Base-by-base conservation (phyloP, 2,329 filamentous ascomycete species). In the Corynespora cassiicola region DNA sequence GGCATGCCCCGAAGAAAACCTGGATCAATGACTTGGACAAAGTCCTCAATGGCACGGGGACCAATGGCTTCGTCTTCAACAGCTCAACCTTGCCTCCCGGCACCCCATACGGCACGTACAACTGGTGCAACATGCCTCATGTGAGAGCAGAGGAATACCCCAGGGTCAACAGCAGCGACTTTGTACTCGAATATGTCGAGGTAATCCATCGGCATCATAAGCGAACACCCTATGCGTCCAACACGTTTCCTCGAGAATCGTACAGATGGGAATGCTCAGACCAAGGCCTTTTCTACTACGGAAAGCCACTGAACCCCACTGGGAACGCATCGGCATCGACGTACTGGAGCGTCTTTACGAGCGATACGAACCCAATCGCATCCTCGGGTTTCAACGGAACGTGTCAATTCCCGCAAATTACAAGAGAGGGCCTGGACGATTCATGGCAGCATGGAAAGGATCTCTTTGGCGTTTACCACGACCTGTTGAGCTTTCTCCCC, bases 61-160 rank as follows among this genome's bases (percentile, higher is more conserved):
- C 84, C 0, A 85, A 89, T 63, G 87, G 86, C 2, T 91, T 90
- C 61, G 76, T 88, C 12, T 94, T 85, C 69, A 83, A 89, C 57
- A 77, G 78, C 21, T 88, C 86, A 1, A 51, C 70, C 2, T 79
- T 80, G 0, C 80, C 86, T 0, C 69, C 75, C 36, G 58, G 61
- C 6, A 59, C 67, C 1, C 52, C 73, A 23, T 85, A 87, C 66
- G 81, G 82, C 5, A 76, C 71, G 1, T 91, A 91, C 68, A 90
- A 92, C 65, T 92, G 77, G 76, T 94, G 88, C 68, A 91, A 94
- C 59, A 94, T 94, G 87, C 88, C 89, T 1, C 89, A 92, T 69
- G 85, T 88, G n/a, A 78, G 87, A 20, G 70, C 65, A 15, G 66
- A 68, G 10, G 86, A 88, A 56, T 94, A 94, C 58, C 65, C 75